A percentile compares a stretch with the other conserved stretches of the same genome.
Evolutionary conservation across 257 asterid genomes (phyloP).

Genomic region (Fraxinus americana): DNA sequence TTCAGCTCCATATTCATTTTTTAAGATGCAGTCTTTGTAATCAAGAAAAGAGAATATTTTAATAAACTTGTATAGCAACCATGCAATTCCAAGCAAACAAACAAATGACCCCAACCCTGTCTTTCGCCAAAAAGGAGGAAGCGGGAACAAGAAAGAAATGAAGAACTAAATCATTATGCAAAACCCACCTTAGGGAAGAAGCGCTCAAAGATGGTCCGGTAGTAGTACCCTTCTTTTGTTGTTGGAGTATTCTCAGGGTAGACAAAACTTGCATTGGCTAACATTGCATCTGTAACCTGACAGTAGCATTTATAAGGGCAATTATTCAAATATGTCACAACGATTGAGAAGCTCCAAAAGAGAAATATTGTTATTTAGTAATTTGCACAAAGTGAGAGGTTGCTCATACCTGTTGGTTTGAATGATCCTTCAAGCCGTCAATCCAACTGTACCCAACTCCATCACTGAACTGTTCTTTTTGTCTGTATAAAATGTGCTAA

Average conservation of each 20-base stretch:
- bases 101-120: no score
- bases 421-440: slow-evolving; percentile 92
- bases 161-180: slow-evolving; percentile 1
- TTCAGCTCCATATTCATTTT: no score
- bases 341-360: no score
- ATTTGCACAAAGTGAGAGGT: background rate
- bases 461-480: slow-evolving; percentile 97
- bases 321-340: background rate
- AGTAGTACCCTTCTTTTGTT: slow-evolving; percentile 89
- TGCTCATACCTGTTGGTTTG: slow-evolving; percentile 60
- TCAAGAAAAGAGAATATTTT: no score
- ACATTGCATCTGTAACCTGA: slow-evolving; percentile 92
- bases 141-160: background rate
- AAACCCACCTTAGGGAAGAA: slow-evolving; percentile 88
- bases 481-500: slow-evolving; percentile 94
- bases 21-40: no score
- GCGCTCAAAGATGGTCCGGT: slow-evolving; percentile 81
- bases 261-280: slow-evolving; percentile 83
- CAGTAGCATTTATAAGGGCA: background rate
- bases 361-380: no score
- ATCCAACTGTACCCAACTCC: slow-evolving; percentile 99
- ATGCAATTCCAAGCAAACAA: no score
- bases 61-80: no score
- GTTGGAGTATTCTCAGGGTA: slow-evolving; percentile 97
- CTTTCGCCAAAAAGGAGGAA: no score